Evolutionary conservation across 2,329 filamentous ascomycete species (phyloP).

Genomic region (Neobulgaria alba): DNA sequence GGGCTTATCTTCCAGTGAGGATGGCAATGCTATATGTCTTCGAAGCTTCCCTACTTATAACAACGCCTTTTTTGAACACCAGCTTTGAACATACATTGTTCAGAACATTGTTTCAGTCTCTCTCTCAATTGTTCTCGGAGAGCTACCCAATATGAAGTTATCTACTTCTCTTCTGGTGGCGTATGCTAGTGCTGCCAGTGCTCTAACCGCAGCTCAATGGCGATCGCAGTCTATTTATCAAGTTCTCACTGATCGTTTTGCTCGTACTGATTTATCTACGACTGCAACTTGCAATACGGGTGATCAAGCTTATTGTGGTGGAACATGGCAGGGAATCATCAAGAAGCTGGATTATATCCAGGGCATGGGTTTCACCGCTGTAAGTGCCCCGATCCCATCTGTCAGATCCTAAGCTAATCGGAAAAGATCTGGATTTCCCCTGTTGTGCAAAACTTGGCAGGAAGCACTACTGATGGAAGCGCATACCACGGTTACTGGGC

Average conservation of each 20-base stretch:
- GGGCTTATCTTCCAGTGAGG: too few relatives aligned
- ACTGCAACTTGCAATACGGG: constrained; percentile 18
- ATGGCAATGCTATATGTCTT: too few relatives aligned
- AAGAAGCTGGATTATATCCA: constrained; percentile 36
- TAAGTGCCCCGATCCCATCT: constrained; percentile 5
- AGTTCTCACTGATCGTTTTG: constrained; percentile 38
- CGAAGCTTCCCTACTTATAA: too few relatives aligned
- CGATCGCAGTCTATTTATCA: constrained; percentile 37
- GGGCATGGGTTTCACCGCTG: constrained; percentile 34
- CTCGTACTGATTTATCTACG: constrained; percentile 31
- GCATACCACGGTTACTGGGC: constrained; percentile 40
- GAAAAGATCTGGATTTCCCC: constrained; percentile 37
- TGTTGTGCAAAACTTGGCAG: constrained; percentile 31
- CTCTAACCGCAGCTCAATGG: constrained; percentile 29
- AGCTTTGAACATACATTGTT: too few relatives aligned
- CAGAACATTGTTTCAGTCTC: too few relatives aligned
- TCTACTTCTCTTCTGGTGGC: constrained; percentile 1
- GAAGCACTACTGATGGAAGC: constrained; percentile 30
- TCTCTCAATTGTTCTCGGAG: background rate
- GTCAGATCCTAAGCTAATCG: constrained; percentile 1
- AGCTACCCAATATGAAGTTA: constrained; percentile 1
- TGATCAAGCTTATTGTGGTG: constrained; percentile 37
- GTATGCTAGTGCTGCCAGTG: constrained; percentile 5
- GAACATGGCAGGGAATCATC: constrained; percentile 35
- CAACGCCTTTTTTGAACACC: too few relatives aligned